These are phyloP conservation scores for Abrus precatorius DNA, from an alignment of 306 rosid species.

Conservation along the genomic window DNA sequence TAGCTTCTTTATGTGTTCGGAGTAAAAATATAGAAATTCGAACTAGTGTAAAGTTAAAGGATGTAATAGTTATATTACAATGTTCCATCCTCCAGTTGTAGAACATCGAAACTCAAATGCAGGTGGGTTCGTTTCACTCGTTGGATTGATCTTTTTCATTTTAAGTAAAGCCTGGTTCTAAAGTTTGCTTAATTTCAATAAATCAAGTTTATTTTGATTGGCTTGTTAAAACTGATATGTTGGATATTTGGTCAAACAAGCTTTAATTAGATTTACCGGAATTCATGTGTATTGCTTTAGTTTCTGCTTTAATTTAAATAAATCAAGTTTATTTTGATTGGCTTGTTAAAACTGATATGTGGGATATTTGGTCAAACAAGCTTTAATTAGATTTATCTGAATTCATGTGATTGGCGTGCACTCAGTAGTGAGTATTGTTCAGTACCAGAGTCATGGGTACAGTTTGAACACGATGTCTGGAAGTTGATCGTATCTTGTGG, in stretches of 20 bases:
- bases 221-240: too few species aligned
- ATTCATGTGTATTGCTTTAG: background rate
- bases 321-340: too few species aligned
- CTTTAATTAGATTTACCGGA: background rate
- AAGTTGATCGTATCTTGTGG: too few species aligned
- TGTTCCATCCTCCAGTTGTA: background rate
- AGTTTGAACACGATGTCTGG: too few species aligned
- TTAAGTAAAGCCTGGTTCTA: background rate
- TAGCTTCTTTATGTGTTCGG: background rate
- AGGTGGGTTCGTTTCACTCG: background rate
- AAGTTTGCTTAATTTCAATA: background rate
- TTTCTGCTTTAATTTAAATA: background rate
- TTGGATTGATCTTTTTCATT: background rate
- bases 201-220: background rate
- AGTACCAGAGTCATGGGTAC: too few species aligned
- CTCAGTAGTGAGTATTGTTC: too few species aligned
- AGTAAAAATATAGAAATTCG: background rate
- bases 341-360: too few species aligned
- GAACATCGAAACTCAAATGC: too few species aligned
- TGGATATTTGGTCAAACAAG: background rate
- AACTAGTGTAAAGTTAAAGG: background rate
- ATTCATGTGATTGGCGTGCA: too few species aligned
- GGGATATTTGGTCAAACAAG: too few species aligned
- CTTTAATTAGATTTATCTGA: too few species aligned
- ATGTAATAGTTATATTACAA: background rate